A percentile compares a stretch with the other conserved stretches of the same genome.
Conservation (phyloP, 2,329 filamentous ascomycete species). For the Amauroascus niger region DNA sequence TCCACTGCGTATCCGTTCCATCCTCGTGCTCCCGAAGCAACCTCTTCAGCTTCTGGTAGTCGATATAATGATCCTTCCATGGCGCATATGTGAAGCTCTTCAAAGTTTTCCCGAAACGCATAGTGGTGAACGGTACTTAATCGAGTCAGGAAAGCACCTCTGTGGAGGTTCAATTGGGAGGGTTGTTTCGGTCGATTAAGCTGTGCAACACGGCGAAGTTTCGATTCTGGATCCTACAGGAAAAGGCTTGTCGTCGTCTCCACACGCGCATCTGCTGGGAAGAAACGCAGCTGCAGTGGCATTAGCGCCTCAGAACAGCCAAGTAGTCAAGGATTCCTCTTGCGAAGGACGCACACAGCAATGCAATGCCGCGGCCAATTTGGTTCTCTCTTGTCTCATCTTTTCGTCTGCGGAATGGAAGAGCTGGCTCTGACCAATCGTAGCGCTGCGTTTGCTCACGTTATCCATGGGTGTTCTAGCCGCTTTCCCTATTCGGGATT, state of each 20-base stretch:
- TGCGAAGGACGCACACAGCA: too few relatives aligned
- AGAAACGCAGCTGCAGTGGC: background rate
- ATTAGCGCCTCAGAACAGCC: too few relatives aligned
- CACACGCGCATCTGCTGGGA: background rate
- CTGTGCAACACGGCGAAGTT: too few relatives aligned
- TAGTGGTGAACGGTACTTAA: constrained; percentile 34
- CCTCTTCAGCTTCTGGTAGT: constrained; percentile 86
- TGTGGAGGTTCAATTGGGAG: background rate
- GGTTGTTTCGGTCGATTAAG: too few relatives aligned
- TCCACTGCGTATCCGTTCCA: constrained; percentile 59
- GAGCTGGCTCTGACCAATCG: constrained; percentile 4
- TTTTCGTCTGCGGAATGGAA: too few relatives aligned
- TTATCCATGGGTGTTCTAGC: background rate
- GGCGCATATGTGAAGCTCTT: constrained; percentile 68
- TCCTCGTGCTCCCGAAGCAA: constrained; percentile 68
- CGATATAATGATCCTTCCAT: constrained; percentile 91
- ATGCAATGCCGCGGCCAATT: background rate
- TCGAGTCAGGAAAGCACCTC: background rate
- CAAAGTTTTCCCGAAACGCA: constrained; percentile 91
- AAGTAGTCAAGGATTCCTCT: too few relatives aligned
- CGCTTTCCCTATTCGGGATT: background rate
- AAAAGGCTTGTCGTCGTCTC: background rate
- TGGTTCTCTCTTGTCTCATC: background rate
- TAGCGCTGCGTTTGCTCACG: background rate
- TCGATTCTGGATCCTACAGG: too few relatives aligned